phyloP scores from a whole-genome alignment of 2,329 filamentous ascomycete species.

The Aspergillus alliaceus region DNA sequence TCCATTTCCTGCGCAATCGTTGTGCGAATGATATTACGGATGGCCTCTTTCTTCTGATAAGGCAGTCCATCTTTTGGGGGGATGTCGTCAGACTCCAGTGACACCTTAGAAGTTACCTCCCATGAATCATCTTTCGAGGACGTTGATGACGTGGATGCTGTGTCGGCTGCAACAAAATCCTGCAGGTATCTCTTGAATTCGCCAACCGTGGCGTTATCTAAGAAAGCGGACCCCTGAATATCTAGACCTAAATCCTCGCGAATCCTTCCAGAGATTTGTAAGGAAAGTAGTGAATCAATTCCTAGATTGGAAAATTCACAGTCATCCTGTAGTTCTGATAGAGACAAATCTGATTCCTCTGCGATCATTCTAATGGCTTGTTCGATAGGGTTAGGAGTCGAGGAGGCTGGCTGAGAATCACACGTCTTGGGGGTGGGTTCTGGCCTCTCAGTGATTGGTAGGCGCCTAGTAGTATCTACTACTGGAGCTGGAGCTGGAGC shows the following conservation, averaged over 20 bases:
- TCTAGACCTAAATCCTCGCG: slow-evolving; percentile 51
- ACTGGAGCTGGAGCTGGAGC: neutral
- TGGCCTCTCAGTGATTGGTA: neutral
- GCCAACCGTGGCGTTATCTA: slow-evolving; percentile 50
- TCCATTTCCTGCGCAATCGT: neutral
- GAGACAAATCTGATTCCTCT: slow-evolving; percentile 33
- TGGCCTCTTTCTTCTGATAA: neutral
- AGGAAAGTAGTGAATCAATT: slow-evolving; percentile 37
- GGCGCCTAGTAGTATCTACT: neutral
- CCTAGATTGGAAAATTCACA: slow-evolving; percentile 32
- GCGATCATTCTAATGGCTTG: slow-evolving; percentile 1
- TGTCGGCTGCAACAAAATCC: neutral
- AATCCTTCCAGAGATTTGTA: slow-evolving; percentile 35
- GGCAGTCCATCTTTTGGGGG: neutral
- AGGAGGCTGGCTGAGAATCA: neutral
- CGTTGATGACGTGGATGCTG: neutral
- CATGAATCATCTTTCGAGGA: neutral
- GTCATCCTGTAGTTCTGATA: slow-evolving; percentile 27
- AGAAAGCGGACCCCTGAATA: slow-evolving; percentile 56
- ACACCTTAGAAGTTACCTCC: neutral
- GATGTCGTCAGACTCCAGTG: neutral
- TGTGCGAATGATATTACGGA: neutral
- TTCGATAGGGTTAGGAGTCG: neutral
- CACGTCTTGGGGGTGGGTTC: neutral
- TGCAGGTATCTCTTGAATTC: neutral